These are phyloP conservation scores for Chrysopogon serrulatus DNA, from an alignment of 176 grass and related monocot species.

Conservation along the genomic window DNA sequence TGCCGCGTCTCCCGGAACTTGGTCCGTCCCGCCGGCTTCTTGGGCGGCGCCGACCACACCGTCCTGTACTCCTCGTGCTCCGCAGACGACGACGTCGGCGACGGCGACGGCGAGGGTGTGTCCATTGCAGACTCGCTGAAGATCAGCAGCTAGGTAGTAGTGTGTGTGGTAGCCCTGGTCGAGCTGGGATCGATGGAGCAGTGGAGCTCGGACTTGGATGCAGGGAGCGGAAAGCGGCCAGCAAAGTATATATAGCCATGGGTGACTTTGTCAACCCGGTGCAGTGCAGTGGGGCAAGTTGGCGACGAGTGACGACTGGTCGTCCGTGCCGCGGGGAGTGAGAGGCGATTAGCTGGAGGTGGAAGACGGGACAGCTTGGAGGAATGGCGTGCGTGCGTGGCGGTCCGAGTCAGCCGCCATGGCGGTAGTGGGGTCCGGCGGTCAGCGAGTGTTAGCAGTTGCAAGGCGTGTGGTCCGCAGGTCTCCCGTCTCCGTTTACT, in stretches of 20 bases:
- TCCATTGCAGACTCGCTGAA: not conserved
- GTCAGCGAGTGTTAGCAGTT: not conserved
- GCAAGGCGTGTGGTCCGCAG: not conserved
- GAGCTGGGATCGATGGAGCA: conserved; percentile 4
- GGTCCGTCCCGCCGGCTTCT: conserved; percentile 60
- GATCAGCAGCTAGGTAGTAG: not conserved
- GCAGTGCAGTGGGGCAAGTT: not conserved
- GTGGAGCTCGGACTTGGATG: conserved; percentile 18
- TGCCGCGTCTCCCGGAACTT: conserved; percentile 84
- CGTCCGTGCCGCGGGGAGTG: conserved; percentile 2
- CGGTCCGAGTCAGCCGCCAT: not conserved
- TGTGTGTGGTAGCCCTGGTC: not conserved
- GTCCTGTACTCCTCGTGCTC: conserved; percentile 9
- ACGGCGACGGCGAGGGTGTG: not conserved
- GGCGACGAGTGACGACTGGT: not conserved
- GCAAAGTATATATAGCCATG: conserved; percentile 38
- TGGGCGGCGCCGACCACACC: conserved; percentile 55
- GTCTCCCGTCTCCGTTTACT: not conserved
- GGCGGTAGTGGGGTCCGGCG: not conserved
- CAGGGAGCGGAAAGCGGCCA: not conserved
- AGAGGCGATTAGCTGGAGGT: not conserved
- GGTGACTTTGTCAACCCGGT: not conserved
- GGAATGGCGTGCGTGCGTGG: not conserved
- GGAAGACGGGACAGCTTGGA: not conserved
- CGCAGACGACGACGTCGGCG: not conserved